Conservation (phyloP, 2,329 filamentous ascomycete species). For the Pseudocercospora vitis region DNA sequence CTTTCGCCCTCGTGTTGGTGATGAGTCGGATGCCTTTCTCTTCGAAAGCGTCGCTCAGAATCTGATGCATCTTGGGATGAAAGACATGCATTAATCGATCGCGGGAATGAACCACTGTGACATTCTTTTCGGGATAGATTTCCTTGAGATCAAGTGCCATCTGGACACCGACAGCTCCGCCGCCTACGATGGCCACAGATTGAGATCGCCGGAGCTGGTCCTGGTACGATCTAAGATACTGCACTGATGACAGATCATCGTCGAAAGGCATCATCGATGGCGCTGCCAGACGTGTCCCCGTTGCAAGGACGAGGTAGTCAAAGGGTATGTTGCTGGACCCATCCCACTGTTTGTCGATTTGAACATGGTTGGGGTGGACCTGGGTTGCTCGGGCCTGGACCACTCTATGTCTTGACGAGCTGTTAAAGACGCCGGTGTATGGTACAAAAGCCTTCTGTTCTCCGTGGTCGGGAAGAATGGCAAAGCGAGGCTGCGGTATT, state of each 20-base stretch:
- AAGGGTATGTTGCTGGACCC: slow-evolving; percentile 22
- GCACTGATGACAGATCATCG: slow-evolving; percentile 14
- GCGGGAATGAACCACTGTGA: slow-evolving; percentile 61
- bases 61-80: slow-evolving; percentile 43
- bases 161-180: slow-evolving; percentile 63
- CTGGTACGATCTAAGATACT: slow-evolving; percentile 21
- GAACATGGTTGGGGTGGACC: slow-evolving; percentile 19
- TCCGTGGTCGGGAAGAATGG: slow-evolving; percentile 26
- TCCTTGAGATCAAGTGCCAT: slow-evolving; percentile 61
- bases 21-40: slow-evolving; percentile 53
- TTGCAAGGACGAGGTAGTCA: slow-evolving; percentile 28
- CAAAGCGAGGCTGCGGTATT: slow-evolving; percentile 21
- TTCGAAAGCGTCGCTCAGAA: slow-evolving; percentile 45
- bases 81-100: slow-evolving; percentile 55
- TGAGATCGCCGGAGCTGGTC: slow-evolving; percentile 28
- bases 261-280: slow-evolving; percentile 26
- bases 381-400: slow-evolving; percentile 22
- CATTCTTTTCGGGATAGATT: slow-evolving; percentile 56
- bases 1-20: slow-evolving; percentile 41
- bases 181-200: slow-evolving; percentile 44
- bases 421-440: slow-evolving; percentile 22
- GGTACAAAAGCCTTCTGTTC: slow-evolving; percentile 28
- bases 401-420: slow-evolving; percentile 15
- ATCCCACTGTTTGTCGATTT: slow-evolving; percentile 21
- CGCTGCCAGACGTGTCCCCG: slow-evolving; percentile 22